phyloP scores from a whole-genome alignment of 2,329 filamentous ascomycete species.

The Ascochyta lentis region DNA sequence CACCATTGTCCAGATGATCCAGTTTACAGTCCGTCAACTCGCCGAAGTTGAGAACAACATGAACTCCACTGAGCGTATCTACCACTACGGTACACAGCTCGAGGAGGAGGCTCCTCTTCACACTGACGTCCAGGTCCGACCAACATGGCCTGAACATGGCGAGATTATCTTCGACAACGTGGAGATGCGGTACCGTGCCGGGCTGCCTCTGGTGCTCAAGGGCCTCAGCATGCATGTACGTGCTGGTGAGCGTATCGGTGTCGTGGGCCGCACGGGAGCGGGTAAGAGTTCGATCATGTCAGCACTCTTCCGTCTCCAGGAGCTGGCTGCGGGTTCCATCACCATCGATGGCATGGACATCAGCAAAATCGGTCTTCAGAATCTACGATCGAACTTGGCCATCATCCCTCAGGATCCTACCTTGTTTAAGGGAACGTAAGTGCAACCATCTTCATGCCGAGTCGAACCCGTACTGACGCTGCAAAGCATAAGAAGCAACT shows the following conservation, averaged over 20 bases:
- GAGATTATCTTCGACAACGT: conserved; percentile 64
- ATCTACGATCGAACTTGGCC: conserved; percentile 75
- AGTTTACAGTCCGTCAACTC: conserved; percentile 91
- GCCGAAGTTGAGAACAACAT: conserved; percentile 98
- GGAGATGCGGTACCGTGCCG: conserved; percentile 59
- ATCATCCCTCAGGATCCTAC: conserved; percentile 89
- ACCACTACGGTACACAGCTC: conserved; percentile 85
- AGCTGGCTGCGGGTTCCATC: conserved; percentile 56
- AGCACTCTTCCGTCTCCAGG: conserved; percentile 74
- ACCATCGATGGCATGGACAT: conserved; percentile 64
- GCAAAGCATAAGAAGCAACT: conserved; percentile 68
- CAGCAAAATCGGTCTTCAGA: conserved; percentile 74
- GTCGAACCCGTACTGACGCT: no score
- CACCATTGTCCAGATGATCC: conserved; percentile 91
- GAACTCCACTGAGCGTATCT: conserved; percentile 92
- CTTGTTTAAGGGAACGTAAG: conserved; percentile 74
- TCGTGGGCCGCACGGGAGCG: conserved; percentile 81
- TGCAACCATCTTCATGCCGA: neutral
- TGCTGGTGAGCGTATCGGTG: conserved; percentile 79
- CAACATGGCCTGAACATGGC: conserved; percentile 84
- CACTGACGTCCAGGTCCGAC: conserved; percentile 68
- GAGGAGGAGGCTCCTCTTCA: conserved; percentile 89
- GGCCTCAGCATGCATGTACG: conserved; percentile 69
- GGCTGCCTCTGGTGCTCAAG: conserved; percentile 57
- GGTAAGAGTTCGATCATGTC: conserved; percentile 87